These are phyloP conservation scores for Candida mattraensis DNA, from an alignment of 805 yeast species.

Conservation along the genomic window DNA sequence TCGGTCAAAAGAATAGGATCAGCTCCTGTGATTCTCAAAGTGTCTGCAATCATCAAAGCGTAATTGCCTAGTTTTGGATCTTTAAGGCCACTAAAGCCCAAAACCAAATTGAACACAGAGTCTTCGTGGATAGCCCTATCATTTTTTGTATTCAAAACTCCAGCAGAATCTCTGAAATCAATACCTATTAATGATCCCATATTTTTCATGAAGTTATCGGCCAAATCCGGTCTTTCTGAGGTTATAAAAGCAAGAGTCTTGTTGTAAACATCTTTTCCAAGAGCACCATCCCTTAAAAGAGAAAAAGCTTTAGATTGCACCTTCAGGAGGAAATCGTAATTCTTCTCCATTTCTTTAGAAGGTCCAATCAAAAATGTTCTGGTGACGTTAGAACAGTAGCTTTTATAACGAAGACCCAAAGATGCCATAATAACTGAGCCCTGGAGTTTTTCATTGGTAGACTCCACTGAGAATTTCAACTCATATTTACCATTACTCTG, in stretches of 20 bases:
- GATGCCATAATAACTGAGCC: constrained; percentile 81
- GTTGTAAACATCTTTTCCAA: constrained; percentile 65
- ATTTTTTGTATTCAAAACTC: constrained; percentile 71
- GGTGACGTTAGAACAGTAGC: constrained; percentile 84
- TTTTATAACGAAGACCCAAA: constrained; percentile 81
- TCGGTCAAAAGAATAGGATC: constrained; percentile 70
- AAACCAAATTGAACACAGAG: constrained; percentile 68
- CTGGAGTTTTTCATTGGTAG: constrained; percentile 63
- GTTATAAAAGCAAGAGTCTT: constrained; percentile 61
- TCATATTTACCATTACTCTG: constrained; percentile 88
- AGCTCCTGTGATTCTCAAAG: constrained; percentile 64
- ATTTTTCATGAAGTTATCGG: constrained; percentile 65
- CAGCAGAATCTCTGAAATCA: constrained; percentile 80
- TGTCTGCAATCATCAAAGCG: constrained; percentile 76
- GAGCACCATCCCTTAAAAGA: constrained; percentile 64
- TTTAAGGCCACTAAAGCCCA: constrained; percentile 71
- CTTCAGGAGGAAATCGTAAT: constrained; percentile 72
- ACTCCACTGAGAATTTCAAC: constrained; percentile 77
- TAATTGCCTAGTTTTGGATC: constrained; percentile 58
- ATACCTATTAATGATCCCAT: constrained; percentile 89
- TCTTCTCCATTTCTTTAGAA: constrained; percentile 69
- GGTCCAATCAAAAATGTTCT: constrained; percentile 92
- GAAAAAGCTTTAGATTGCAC: constrained; percentile 66
- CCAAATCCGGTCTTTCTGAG: constrained; percentile 64
- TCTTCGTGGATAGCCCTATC: constrained; percentile 68